phyloP scores from a whole-genome alignment of 2,329 filamentous ascomycete species.

The Aaosphaeria pasadenensis region DNA sequence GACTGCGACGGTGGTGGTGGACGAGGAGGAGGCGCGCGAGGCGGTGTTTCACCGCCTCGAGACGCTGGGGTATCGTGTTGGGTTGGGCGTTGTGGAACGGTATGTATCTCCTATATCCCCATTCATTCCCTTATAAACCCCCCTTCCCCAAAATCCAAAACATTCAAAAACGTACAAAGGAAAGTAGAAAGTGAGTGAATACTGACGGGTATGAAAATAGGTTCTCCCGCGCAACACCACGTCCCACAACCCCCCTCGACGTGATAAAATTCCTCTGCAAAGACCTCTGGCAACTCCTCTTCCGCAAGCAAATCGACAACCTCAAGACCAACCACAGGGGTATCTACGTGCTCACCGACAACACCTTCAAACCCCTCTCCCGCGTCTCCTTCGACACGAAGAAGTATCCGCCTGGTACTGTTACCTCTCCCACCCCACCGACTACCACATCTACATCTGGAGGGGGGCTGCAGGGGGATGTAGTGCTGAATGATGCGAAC shows the following conservation, averaged over 20 bases:
- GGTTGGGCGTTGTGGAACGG: slow-evolving; percentile 88
- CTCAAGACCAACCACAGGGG: slow-evolving; percentile 97
- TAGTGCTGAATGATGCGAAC: slow-evolving; percentile 51
- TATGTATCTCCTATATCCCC: too few species aligned
- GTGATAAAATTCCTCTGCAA: slow-evolving; percentile 99
- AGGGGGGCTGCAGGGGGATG: slow-evolving; percentile 14
- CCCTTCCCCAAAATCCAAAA: not conserved
- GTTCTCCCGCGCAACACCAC: slow-evolving; percentile 78
- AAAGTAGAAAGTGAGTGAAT: not conserved
- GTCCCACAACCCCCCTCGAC: slow-evolving; percentile 88
- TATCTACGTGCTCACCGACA: slow-evolving; percentile 94
- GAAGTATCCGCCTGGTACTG: slow-evolving; percentile 21
- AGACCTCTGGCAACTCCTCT: slow-evolving; percentile 92
- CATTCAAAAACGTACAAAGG: too few species aligned
- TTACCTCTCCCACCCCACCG: not conserved
- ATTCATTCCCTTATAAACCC: too few species aligned
- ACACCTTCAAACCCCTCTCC: slow-evolving; percentile 81
- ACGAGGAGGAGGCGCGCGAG: slow-evolving; percentile 81
- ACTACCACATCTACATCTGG: too few species aligned
- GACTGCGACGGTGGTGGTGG: slow-evolving; percentile 38
- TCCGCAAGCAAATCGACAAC: slow-evolving; percentile 97
- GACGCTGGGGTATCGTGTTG: slow-evolving; percentile 82
- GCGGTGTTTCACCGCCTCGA: slow-evolving; percentile 84
- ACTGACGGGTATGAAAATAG: slow-evolving; percentile 29
- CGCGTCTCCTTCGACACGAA: slow-evolving; percentile 77